phyloP scores from a whole-genome alignment of 352 stramenopile genomes.

The Pythium insidiosum region DNA sequence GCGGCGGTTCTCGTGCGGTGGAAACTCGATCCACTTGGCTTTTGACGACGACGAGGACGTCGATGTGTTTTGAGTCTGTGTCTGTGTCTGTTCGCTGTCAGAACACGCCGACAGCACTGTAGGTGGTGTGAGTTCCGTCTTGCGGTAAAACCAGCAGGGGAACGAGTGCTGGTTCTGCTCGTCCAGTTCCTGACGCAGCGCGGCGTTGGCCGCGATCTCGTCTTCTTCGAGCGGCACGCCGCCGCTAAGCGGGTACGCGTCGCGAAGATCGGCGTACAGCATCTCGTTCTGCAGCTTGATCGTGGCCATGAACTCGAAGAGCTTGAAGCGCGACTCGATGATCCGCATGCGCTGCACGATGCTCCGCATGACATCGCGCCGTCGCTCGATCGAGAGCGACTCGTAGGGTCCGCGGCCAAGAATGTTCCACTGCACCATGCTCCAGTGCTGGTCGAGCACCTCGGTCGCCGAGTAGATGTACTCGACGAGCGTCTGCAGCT shows the following conservation, averaged over 20 bases:
- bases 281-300: slow-evolving; percentile 84
- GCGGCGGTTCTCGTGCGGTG: slow-evolving; percentile 56
- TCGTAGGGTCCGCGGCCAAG: slow-evolving; percentile 70
- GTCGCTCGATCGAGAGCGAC: slow-evolving; percentile 47
- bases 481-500: slow-evolving; percentile 66
- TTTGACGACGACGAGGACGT: neutral
- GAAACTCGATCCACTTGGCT: slow-evolving; percentile 71
- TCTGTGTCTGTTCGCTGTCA: too few relatives aligned
- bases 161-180: slow-evolving; percentile 53
- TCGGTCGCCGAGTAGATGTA: slow-evolving; percentile 80
- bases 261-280: slow-evolving; percentile 61
- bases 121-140: slow-evolving; percentile 18
- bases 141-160: slow-evolving; percentile 80
- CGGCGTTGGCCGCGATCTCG: slow-evolving; percentile 31
- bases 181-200: slow-evolving; percentile 30
- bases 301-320: slow-evolving; percentile 78
- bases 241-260: slow-evolving; percentile 32
- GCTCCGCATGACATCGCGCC: slow-evolving; percentile 57
- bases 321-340: slow-evolving; percentile 67
- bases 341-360: slow-evolving; percentile 65
- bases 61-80: slow-evolving; percentile 1
- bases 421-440: slow-evolving; percentile 86
- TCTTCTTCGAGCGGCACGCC: slow-evolving; percentile 36
- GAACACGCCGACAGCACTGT: neutral
- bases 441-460: slow-evolving; percentile 75